These are phyloP conservation scores for Auricularia sp. DNA, from an alignment of 768 basidiomycete genomes.

Conservation along the genomic window DNA sequence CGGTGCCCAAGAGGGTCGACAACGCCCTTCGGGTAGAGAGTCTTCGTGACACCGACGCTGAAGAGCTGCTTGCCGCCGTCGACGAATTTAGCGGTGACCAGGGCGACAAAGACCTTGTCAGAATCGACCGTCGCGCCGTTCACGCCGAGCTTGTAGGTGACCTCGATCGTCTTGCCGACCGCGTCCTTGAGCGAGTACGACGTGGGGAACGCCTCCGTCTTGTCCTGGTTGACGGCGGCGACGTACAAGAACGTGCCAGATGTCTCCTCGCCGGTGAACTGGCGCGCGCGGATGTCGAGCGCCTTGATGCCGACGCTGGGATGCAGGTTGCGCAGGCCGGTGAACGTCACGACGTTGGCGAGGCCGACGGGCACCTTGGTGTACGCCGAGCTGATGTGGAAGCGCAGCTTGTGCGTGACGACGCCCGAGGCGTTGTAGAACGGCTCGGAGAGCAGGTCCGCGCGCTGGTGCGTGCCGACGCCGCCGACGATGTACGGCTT, in stretches of 20 bases:
- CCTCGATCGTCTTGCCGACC: slow-evolving; percentile 1
- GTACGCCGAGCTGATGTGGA: background rate
- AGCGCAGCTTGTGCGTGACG: slow-evolving; percentile 1
- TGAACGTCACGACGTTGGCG: background rate
- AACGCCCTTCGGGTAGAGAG: background rate
- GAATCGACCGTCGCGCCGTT: background rate
- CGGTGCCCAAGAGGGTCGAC: background rate
- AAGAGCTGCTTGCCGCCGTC: background rate
- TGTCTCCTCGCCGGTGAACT: background rate
- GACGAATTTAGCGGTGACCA: background rate
- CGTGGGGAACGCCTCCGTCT: background rate
- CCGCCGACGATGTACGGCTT: background rate
- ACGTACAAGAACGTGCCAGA: background rate
- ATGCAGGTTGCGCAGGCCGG: background rate
- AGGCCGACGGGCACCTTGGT: background rate
- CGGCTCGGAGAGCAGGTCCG: background rate
- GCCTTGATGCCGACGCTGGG: background rate
- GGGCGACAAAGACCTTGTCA: background rate
- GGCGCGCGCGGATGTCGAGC: background rate
- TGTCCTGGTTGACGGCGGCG: background rate
- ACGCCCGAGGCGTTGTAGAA: background rate
- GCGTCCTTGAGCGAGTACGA: background rate
- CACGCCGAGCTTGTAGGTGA: background rate
- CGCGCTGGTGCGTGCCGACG: background rate
- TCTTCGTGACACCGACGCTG: background rate